Evolutionary conservation across 2,329 filamentous ascomycete genomes (phyloP).

Genomic region (Cucurbitaria berberidis): DNA sequence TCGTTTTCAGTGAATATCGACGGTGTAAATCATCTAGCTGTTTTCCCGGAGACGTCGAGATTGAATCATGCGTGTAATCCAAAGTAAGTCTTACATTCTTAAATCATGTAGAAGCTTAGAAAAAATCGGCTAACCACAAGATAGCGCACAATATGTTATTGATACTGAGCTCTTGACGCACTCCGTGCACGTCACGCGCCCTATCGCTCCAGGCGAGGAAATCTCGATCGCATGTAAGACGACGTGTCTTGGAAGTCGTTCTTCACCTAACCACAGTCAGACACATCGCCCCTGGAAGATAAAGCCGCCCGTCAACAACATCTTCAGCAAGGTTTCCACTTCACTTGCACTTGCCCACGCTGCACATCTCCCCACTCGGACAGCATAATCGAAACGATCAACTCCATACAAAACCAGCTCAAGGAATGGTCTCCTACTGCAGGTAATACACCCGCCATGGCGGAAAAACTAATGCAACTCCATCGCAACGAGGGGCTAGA

Average conservation of each 20-base stretch:
- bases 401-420: slow-evolving; percentile 35
- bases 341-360: slow-evolving; percentile 49
- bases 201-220: slow-evolving; percentile 46
- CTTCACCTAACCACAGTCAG: slow-evolving; percentile 10
- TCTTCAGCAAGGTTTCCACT: slow-evolving; percentile 47
- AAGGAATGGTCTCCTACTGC: slow-evolving; percentile 39
- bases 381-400: slow-evolving; percentile 36
- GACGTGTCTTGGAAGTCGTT: not conserved
- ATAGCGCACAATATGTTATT: slow-evolving; percentile 50
- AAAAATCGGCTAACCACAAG: slow-evolving; percentile 2
- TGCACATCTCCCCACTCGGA: slow-evolving; percentile 44
- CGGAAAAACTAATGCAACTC: slow-evolving; percentile 43
- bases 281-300: slow-evolving; percentile 47
- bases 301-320: slow-evolving; percentile 37
- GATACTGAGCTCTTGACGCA: slow-evolving; percentile 47
- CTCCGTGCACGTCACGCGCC: slow-evolving; percentile 46
- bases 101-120: not conserved
- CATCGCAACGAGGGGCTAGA: slow-evolving; percentile 48
- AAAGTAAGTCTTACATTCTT: slow-evolving; percentile 29
- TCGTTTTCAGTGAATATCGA: slow-evolving; percentile 39
- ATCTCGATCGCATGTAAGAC: slow-evolving; percentile 50
- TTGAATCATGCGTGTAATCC: slow-evolving; percentile 52
- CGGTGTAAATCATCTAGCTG: slow-evolving; percentile 39
- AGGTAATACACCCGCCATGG: slow-evolving; percentile 25
- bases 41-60: slow-evolving; percentile 50